Percentiles rank a stretch among this genome's conserved stretches.
phyloP scores from a whole-genome alignment of 139 green algal genomes.

The Chlamydomonas incerta region DNA sequence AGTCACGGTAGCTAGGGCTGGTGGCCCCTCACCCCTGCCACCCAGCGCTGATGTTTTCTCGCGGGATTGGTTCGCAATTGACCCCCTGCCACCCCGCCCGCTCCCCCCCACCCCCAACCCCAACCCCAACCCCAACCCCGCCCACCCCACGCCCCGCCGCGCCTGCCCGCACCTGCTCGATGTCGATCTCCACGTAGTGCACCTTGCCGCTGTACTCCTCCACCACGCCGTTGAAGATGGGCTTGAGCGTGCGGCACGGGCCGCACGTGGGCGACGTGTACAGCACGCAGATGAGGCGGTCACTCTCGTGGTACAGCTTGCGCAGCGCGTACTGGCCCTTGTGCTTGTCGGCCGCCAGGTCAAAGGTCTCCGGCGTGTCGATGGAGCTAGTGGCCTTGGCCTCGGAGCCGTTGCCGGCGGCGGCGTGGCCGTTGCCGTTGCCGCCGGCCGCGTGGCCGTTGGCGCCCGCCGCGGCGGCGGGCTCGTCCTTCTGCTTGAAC shows the following conservation, averaged over 20 bases:
- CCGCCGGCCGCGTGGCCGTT: background rate
- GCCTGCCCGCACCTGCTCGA: no score
- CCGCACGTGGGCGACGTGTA: constrained; percentile 88
- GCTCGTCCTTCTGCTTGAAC: constrained; percentile 60
- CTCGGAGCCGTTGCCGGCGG: background rate
- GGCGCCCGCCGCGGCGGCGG: background rate
- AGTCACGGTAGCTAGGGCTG: no score
- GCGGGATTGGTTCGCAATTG: no score
- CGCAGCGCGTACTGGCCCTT: constrained; percentile 94
- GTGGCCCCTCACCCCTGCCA: no score
- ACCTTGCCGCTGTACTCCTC: constrained; percentile 85
- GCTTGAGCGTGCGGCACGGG: constrained; percentile 91
- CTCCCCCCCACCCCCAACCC: background rate
- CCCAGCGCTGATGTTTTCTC: no score
- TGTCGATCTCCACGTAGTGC: constrained; percentile 92
- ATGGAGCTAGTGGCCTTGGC: constrained; percentile 9
- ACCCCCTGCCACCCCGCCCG: no score
- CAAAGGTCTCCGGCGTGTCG: constrained; percentile 72
- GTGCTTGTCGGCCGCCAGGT: constrained; percentile 77
- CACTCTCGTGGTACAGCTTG: constrained; percentile 97
- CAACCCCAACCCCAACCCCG: no score
- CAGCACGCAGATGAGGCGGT: constrained; percentile 87
- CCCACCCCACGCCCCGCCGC: no score
- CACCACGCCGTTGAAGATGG: constrained; percentile 91
- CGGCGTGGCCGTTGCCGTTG: background rate